Conservation (phyloP, 805 yeast genomes). For the Wickerhamomyces alni region DNA sequence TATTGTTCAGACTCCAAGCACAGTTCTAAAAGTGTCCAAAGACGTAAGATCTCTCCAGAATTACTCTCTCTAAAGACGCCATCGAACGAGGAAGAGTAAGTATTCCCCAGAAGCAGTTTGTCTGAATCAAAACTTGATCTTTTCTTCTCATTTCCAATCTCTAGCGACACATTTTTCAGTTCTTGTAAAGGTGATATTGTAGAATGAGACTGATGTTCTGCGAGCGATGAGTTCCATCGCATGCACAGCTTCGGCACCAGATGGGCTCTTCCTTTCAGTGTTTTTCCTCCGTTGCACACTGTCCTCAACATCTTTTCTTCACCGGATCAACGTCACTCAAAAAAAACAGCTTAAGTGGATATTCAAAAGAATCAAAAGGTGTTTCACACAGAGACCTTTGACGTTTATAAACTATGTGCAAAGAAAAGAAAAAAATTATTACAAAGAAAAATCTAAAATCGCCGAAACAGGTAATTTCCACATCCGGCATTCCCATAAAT, state of each 20-base stretch:
- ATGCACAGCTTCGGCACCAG: neutral
- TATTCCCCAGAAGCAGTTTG: constrained; percentile 6
- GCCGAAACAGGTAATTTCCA: neutral
- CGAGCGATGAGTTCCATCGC: neutral
- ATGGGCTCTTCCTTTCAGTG: neutral
- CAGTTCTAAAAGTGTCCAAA: constrained; percentile 77
- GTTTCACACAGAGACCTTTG: too few relatives aligned
- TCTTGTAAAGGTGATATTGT: constrained; percentile 7
- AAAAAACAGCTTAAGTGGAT: too few relatives aligned
- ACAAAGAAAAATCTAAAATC: neutral
- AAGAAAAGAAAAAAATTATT: constrained; percentile 1
- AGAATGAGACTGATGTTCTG: neutral
- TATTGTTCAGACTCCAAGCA: constrained; percentile 61
- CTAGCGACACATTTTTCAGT: constrained; percentile 8
- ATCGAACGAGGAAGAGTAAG: constrained; percentile 18
- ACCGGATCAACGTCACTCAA: too few relatives aligned
- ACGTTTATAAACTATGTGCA: neutral
- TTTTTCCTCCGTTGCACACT: neutral
- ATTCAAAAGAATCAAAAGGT: too few relatives aligned
- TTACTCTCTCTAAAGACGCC: constrained; percentile 18
- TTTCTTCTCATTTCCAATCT: neutral
- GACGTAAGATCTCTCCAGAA: constrained; percentile 54
- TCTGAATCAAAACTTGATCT: constrained; percentile 3
- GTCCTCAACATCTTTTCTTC: neutral
- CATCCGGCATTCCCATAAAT: neutral